phyloP scores from a whole-genome alignment of 2,329 filamentous ascomycete species.

The Metarhizium anisopliae region DNA sequence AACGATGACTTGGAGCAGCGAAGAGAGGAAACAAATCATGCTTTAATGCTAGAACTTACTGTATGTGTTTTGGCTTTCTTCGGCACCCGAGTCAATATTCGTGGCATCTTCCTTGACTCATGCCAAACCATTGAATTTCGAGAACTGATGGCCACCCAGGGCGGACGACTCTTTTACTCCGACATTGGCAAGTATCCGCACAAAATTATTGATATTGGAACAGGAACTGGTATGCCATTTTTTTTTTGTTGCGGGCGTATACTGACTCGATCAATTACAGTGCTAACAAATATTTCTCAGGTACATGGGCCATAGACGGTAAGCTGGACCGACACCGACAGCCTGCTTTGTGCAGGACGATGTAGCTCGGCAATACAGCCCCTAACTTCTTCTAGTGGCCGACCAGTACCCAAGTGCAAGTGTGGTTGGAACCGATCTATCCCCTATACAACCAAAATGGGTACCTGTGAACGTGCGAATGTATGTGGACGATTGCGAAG shows the following conservation, averaged over 20 bases:
- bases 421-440: constrained; percentile 33
- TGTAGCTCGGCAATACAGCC: background rate
- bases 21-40: constrained; percentile 36
- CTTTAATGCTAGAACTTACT: constrained; percentile 34
- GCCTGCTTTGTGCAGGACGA: background rate
- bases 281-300: constrained; percentile 11
- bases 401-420: constrained; percentile 31
- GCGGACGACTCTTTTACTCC: constrained; percentile 29
- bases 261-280: background rate
- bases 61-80: constrained; percentile 12
- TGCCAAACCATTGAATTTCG: background rate
- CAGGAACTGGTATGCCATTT: constrained; percentile 32
- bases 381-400: constrained; percentile 20
- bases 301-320: constrained; percentile 47
- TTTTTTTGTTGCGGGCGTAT: background rate
- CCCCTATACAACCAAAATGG: constrained; percentile 36
- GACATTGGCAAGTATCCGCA: constrained; percentile 30
- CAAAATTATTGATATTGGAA: constrained; percentile 39
- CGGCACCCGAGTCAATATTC: background rate
- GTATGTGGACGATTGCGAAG: constrained; percentile 51
- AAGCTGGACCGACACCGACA: constrained; percentile 6
- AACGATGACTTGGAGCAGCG: constrained; percentile 37
- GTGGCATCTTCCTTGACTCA: background rate
- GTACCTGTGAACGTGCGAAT: constrained; percentile 54
- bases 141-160: constrained; percentile 12